phyloP scores from a whole-genome alignment of 164 flowering plant species.

The Brasenia schreberi region DNA sequence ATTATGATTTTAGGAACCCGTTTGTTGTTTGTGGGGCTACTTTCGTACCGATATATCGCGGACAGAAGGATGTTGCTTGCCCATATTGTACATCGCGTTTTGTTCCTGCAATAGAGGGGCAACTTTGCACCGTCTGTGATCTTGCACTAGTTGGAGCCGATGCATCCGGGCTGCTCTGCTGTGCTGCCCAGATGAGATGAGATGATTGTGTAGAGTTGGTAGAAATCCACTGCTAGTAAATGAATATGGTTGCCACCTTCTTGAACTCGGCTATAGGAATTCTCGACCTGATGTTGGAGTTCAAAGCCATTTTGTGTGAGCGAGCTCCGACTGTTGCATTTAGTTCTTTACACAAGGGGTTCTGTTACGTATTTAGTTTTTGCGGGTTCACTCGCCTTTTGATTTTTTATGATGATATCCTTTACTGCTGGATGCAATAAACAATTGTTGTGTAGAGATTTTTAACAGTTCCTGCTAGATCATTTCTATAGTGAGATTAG shows the following conservation, averaged over 20 bases:
- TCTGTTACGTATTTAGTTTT: neutral
- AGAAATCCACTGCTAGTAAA: neutral
- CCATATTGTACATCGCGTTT: conserved; percentile 61
- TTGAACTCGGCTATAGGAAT: neutral
- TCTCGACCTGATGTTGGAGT: neutral
- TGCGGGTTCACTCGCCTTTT: neutral
- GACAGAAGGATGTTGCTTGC: conserved; percentile 65
- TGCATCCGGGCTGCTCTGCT: conserved; percentile 80
- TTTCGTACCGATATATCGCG: conserved; percentile 62
- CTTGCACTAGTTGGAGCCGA: conserved; percentile 62
- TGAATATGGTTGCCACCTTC: neutral
- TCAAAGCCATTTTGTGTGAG: neutral
- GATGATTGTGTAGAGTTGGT: neutral
- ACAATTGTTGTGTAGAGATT: neutral
- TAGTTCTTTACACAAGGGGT: neutral
- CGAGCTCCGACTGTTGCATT: neutral
- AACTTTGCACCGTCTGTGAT: conserved; percentile 60
- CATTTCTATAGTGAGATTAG: neutral
- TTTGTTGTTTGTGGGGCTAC: conserved; percentile 84
- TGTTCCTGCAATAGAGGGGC: conserved; percentile 56
- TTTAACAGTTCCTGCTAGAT: neutral
- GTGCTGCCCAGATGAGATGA: conserved; percentile 45
- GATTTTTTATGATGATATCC: neutral
- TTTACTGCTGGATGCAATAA: neutral
- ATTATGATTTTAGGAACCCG: conserved; percentile 76